Evolutionary conservation across 2,329 filamentous ascomycete genomes (phyloP).

Genomic region (Reticulascus tulasneorum): DNA sequence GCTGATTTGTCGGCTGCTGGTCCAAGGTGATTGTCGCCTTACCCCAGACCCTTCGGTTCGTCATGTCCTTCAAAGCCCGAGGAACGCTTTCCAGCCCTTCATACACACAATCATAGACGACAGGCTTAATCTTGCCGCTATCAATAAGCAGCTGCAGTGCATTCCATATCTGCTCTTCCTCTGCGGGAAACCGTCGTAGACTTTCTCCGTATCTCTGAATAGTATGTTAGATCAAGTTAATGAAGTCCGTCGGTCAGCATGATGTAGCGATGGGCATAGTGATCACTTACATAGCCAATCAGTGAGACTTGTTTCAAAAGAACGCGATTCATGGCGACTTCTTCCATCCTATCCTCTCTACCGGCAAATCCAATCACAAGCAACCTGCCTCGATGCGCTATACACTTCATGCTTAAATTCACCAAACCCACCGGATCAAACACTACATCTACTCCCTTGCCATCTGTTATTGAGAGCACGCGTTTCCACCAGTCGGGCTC

Average conservation of each 20-base stretch:
- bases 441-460: constrained; percentile 51
- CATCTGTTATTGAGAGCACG: constrained; percentile 42
- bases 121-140: constrained; percentile 42
- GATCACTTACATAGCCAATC: constrained; percentile 44
- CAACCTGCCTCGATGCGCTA: constrained; percentile 49
- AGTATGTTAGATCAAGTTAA: neutral
- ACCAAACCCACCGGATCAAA: constrained; percentile 57
- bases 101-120: constrained; percentile 45
- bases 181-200: constrained; percentile 41
- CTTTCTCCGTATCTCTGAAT: constrained; percentile 54
- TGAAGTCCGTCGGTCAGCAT: neutral
- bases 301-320: constrained; percentile 49
- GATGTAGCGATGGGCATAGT: neutral
- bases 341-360: constrained; percentile 47
- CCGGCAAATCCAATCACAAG: constrained; percentile 58
- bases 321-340: constrained; percentile 49
- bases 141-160: constrained; percentile 45
- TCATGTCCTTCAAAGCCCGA: constrained; percentile 47
- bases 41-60: constrained; percentile 46
- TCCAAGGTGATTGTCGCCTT: constrained; percentile 49
- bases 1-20: constrained; percentile 5
- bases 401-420: constrained; percentile 47
- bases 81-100: constrained; percentile 45
- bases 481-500: constrained; percentile 42
- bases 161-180: constrained; percentile 45